These are phyloP conservation scores for Piper betle DNA, from an alignment of 164 flowering plant species.

Conservation along the genomic window DNA sequence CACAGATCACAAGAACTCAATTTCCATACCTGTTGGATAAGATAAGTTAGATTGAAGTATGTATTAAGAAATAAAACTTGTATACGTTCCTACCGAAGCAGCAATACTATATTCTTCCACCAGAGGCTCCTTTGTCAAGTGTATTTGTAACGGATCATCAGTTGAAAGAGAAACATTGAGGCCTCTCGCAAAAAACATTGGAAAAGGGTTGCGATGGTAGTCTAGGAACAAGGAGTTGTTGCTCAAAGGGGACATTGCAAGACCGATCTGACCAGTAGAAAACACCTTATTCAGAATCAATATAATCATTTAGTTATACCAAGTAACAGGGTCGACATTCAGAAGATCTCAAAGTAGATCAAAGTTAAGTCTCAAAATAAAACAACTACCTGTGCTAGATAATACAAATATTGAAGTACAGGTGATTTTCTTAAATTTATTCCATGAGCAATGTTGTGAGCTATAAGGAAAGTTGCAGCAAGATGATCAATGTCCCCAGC, in stretches of 20 bases:
- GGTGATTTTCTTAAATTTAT: constrained; percentile 94
- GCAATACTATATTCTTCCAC: constrained; percentile 99
- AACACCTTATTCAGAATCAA: background rate
- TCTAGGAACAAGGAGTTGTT: constrained; percentile 87
- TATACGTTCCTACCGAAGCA: constrained; percentile 61
- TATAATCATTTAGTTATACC: too few species aligned
- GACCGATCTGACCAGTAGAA: constrained; percentile 52
- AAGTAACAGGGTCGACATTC: background rate
- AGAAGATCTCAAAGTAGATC: background rate
- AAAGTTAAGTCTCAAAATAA: background rate
- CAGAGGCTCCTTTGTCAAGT: constrained; percentile 89
- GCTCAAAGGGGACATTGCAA: constrained; percentile 98
- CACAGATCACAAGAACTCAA: constrained; percentile 87
- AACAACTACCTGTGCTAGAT: constrained; percentile 65
- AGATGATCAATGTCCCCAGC: constrained; percentile 99
- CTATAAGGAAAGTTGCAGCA: constrained; percentile 83
- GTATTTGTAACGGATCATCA: constrained; percentile 96
- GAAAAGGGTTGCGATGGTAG: constrained; percentile 89
- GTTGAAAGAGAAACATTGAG: constrained; percentile 97
- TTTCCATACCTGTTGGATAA: constrained; percentile 72
- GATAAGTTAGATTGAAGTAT: background rate
- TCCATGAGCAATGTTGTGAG: constrained; percentile 92
- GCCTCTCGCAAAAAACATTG: constrained; percentile 73
- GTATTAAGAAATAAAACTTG: background rate
- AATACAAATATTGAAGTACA: constrained; percentile 88